A percentile compares a stretch with the other conserved stretches of the same genome.
Conservation (phyloP, 495 filamentous ascomycete species). For the Hypoxylon subgilvum region DNA sequence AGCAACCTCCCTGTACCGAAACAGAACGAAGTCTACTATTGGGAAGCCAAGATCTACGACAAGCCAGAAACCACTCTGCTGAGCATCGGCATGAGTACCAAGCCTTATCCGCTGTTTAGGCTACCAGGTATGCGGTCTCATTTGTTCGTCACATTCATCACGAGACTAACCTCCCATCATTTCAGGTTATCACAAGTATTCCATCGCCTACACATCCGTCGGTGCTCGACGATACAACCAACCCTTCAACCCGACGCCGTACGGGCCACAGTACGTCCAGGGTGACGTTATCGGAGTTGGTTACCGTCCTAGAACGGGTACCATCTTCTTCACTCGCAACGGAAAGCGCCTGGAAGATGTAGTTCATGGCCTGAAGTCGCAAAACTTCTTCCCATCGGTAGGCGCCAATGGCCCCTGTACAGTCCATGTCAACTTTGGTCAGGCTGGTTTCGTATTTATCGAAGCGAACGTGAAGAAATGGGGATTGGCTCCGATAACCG, state of each 20-base stretch:
- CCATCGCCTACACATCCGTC: constrained; percentile 85
- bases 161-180: constrained; percentile 8
- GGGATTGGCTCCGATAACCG: constrained; percentile 95
- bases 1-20: constrained; percentile 96
- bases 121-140: constrained; percentile 74
- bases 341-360: constrained; percentile 96
- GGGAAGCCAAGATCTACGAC: constrained; percentile 98
- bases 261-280: constrained; percentile 83
- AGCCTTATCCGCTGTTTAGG: constrained; percentile 93
- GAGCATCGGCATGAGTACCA: constrained; percentile 90
- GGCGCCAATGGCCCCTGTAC: constrained; percentile 92
- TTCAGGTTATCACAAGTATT: constrained; percentile 86
- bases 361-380: constrained; percentile 87
- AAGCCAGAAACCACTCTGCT: constrained; percentile 87
- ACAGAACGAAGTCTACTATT: constrained; percentile 99
- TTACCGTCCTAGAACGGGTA: constrained; percentile 91
- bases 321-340: constrained; percentile 97
- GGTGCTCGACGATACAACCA: constrained; percentile 90
- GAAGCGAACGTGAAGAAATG: constrained; percentile 99
- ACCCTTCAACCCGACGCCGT: constrained; percentile 77
- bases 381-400: constrained; percentile 95
- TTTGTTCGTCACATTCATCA: neutral
- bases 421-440: constrained; percentile 96
- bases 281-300: constrained; percentile 96
- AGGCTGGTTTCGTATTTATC: constrained; percentile 97